A percentile compares a stretch with the other conserved stretches of the same genome.
Evolutionary conservation across 345 rosid species (phyloP).

Genomic region (Cardamine resedifolia): DNA sequence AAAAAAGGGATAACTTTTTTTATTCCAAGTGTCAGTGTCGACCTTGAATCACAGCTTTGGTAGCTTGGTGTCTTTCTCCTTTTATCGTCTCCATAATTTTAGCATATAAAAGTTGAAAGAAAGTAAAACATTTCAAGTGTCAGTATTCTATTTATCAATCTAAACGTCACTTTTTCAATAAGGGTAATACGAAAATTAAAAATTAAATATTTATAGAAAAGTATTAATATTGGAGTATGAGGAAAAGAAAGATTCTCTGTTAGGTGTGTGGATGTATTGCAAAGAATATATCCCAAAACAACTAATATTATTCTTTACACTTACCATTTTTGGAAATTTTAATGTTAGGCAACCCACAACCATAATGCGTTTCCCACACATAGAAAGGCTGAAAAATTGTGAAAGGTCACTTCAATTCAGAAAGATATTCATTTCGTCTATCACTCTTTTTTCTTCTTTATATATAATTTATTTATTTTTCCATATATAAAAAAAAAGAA

Average conservation of each 20-base stretch:
- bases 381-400: conserved; percentile 28
- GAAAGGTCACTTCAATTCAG: conserved; percentile 28
- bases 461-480: conserved; percentile 4
- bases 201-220: neutral
- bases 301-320: conserved; percentile 26
- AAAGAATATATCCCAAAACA: conserved; percentile 35
- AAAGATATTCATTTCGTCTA: conserved; percentile 28
- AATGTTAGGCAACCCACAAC: conserved; percentile 36
- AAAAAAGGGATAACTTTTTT: neutral
- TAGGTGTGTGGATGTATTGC: conserved; percentile 34
- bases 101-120: neutral
- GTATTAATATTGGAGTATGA: neutral
- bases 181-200: conserved; percentile 31
- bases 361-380: conserved; percentile 24
- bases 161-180: conserved; percentile 33
- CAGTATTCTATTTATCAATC: neutral
- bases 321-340: conserved; percentile 37
- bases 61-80: conserved; percentile 5
- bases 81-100: neutral
- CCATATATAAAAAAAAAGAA: conserved; percentile 17
- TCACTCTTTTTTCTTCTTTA: neutral
- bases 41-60: conserved; percentile 30
- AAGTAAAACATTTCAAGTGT: conserved; percentile 21
- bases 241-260: conserved; percentile 27
- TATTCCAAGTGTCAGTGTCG: conserved; percentile 28